These are phyloP conservation scores for Farysia itapuensis DNA, from an alignment of 1,284 basidiomycete genomes.

Conservation along the genomic window DNA sequence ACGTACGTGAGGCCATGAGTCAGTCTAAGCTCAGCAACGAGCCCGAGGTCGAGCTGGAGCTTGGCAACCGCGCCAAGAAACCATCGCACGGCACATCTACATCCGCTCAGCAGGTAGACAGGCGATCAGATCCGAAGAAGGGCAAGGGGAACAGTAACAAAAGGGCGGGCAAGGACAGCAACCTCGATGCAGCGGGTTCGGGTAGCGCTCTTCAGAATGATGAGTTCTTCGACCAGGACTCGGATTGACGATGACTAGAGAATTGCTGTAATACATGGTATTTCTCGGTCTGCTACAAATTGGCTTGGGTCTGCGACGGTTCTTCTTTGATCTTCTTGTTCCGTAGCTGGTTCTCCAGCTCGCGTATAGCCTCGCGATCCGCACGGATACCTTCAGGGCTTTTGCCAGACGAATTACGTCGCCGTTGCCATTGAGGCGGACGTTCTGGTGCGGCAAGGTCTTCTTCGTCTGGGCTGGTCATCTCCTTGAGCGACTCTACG, in stretches of 20 bases:
- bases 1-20: slow-evolving; percentile 26
- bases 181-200: no score
- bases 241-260: slow-evolving; percentile 11
- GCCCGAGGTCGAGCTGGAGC: slow-evolving; percentile 38
- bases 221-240: slow-evolving; percentile 41
- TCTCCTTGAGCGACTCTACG: not conserved
- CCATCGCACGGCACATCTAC: no score
- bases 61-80: no score
- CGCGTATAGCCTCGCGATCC: slow-evolving; percentile 24
- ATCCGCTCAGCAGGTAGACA: no score
- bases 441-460: not conserved
- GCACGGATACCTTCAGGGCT: slow-evolving; percentile 34
- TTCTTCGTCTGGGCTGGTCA: not conserved
- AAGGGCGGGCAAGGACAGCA: no score
- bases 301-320: not conserved
- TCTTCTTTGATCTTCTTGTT: slow-evolving; percentile 13
- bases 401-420: slow-evolving; percentile 23
- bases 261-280: no score
- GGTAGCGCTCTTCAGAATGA: no score
- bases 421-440: slow-evolving; percentile 16
- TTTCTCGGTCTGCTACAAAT: no score
- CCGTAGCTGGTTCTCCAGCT: slow-evolving; percentile 19
- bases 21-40: slow-evolving; percentile 23
- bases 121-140: no score
- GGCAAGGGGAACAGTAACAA: no score